Evolutionary conservation across 495 filamentous ascomycete genomes (phyloP).

Genomic region (Bacidia rubella): DNA sequence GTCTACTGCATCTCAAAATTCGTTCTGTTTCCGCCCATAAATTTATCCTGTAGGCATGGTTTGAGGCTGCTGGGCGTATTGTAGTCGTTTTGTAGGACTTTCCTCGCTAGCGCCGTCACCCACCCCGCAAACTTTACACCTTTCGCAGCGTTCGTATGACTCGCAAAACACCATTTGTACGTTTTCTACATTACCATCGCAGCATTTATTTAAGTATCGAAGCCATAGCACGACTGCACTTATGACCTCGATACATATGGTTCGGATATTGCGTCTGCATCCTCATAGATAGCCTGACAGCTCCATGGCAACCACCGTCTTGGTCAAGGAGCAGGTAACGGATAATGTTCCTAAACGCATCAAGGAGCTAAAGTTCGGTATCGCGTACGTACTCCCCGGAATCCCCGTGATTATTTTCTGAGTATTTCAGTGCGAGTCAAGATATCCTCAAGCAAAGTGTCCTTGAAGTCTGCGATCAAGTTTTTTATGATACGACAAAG

Average conservation of each 20-base stretch:
- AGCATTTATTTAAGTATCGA: not conserved
- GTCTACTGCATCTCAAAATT: too few species aligned
- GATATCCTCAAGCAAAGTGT: constrained; percentile 91
- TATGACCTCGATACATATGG: not conserved
- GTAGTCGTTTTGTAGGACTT: constrained; percentile 7
- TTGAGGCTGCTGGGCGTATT: not conserved
- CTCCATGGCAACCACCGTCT: constrained; percentile 38
- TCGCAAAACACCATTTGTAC: not conserved
- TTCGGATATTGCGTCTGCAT: not conserved
- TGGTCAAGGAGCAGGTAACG: constrained; percentile 77
- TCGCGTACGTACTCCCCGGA: constrained; percentile 44
- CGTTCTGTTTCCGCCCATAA: too few species aligned
- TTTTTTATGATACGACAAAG: constrained; percentile 75
- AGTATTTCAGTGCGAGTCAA: constrained; percentile 48
- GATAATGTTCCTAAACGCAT: constrained; percentile 81
- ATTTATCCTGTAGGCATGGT: too few species aligned
- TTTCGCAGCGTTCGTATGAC: constrained; percentile 1
- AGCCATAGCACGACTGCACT: not conserved
- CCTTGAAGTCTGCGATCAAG: constrained; percentile 78
- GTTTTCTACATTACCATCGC: not conserved
- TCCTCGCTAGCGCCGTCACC: not conserved
- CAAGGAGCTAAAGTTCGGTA: constrained; percentile 84
- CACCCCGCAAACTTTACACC: not conserved
- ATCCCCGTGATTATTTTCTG: constrained; percentile 15
- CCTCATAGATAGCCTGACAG: constrained; percentile 1